phyloP scores from a whole-genome alignment of 768 basidiomycete species.

The Mycena galericulata region DNA sequence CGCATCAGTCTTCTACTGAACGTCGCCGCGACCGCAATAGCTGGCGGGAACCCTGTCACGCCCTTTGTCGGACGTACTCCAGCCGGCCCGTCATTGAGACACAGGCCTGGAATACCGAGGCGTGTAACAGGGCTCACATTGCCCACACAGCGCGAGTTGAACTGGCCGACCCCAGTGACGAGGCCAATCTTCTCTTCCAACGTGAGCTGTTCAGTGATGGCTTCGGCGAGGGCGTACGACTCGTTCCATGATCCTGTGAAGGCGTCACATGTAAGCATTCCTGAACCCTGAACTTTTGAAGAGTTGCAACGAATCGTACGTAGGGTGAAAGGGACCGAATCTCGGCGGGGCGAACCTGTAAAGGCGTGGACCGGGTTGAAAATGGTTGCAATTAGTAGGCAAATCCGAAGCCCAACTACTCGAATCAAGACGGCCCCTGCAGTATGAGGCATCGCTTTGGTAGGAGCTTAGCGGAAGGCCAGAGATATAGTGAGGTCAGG shows the following conservation, averaged over 20 bases:
- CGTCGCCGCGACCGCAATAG: conserved; percentile 63
- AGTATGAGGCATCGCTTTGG: too few relatives aligned
- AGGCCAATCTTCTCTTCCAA: conserved; percentile 60
- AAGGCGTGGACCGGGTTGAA: too few relatives aligned
- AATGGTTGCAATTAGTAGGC: too few relatives aligned
- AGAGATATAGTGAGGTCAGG: too few relatives aligned
- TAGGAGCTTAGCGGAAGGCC: too few relatives aligned
- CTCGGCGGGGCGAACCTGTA: too few relatives aligned
- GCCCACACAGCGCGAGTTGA: conserved; percentile 59
- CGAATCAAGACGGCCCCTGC: too few relatives aligned
- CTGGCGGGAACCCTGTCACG: conserved; percentile 68
- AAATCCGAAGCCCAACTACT: too few relatives aligned
- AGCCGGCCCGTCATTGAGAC: conserved; percentile 63
- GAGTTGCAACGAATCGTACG: too few relatives aligned
- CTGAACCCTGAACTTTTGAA: too few relatives aligned
- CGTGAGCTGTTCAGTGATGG: conserved; percentile 53
- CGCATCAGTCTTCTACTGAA: conserved; percentile 75
- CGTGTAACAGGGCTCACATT: conserved; percentile 57
- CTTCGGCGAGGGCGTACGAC: conserved; percentile 52
- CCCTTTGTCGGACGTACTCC: conserved; percentile 56
- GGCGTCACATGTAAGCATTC: too few relatives aligned
- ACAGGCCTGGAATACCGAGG: conserved; percentile 58
- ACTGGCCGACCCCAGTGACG: conserved; percentile 59
- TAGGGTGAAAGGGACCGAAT: too few relatives aligned
- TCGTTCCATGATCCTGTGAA: conserved; percentile 60